A percentile compares a stretch with the other conserved stretches of the same genome.
These are phyloP conservation scores for Alternaria atra DNA, from an alignment of 2,329 filamentous ascomycete genomes.

Conservation along the genomic window DNA sequence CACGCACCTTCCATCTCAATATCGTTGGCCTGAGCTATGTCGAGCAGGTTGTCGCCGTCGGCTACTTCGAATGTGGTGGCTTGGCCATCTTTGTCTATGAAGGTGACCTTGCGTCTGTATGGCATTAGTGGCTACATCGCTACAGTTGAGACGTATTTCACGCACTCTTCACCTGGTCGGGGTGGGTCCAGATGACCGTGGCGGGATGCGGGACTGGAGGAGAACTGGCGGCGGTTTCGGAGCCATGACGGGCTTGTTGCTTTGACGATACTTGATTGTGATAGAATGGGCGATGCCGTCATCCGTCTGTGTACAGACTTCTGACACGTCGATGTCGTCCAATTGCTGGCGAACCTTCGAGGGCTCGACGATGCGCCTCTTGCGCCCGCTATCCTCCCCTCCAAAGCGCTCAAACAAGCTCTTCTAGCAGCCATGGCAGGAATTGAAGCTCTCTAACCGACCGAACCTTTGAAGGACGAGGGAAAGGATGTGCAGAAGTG, in stretches of 20 bases:
- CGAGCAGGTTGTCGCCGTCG: conserved; percentile 90
- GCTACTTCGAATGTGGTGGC: conserved; percentile 80
- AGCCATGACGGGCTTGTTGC: conserved; percentile 11
- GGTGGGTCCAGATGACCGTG: conserved; percentile 87
- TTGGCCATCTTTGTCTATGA: conserved; percentile 88
- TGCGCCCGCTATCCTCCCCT: conserved; percentile 14
- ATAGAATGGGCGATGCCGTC: neutral
- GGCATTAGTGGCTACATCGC: conserved; percentile 10
- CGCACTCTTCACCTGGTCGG: conserved; percentile 91
- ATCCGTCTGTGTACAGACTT: neutral
- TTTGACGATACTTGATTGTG: neutral
- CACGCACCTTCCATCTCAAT: conserved; percentile 99
- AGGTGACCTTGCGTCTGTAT: conserved; percentile 82
- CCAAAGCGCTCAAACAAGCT: conserved; percentile 15
- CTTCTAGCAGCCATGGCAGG: conserved; percentile 25
- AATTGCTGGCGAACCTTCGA: conserved; percentile 32
- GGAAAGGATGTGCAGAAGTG: conserved; percentile 10
- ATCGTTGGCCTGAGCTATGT: conserved; percentile 93
- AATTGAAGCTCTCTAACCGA: neutral
- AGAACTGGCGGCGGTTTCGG: conserved; percentile 64
- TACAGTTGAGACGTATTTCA: conserved; percentile 21
- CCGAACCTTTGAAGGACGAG: neutral
- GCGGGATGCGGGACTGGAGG: conserved; percentile 64
- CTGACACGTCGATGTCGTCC: conserved; percentile 11
- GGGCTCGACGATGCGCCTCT: conserved; percentile 20